phyloP scores from a whole-genome alignment of 768 basidiomycete species.

The Russula ochroleuca region DNA sequence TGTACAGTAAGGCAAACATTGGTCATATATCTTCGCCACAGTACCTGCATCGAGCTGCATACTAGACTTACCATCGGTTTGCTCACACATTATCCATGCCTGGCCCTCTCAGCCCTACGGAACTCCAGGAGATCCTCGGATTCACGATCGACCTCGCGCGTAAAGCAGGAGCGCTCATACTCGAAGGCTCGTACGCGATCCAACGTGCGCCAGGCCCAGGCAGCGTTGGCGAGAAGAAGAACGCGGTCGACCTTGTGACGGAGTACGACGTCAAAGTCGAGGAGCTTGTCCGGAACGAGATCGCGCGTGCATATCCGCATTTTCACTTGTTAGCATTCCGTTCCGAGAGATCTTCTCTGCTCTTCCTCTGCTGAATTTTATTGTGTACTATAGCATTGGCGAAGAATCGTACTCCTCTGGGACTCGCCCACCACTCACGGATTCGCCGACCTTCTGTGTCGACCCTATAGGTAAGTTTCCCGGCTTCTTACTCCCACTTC shows the following conservation, averaged over 20 bases:
- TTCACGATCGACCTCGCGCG: conserved; percentile 72
- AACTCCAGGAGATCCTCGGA: conserved; percentile 57
- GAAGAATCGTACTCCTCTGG: conserved; percentile 89
- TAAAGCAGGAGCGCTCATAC: conserved; percentile 69
- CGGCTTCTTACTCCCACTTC: conserved; percentile 38
- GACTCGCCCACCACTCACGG: conserved; percentile 62
- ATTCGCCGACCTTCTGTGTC: conserved; percentile 92
- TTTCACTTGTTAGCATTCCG: conserved; percentile 64
- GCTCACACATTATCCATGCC: not conserved
- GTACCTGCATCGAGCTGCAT: too few species aligned
- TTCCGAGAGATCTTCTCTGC: not conserved
- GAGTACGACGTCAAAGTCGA: conserved; percentile 93
- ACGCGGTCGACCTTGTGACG: conserved; percentile 91
- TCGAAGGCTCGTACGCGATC: conserved; percentile 74
- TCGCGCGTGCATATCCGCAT: conserved; percentile 59
- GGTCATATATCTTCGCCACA: too few species aligned
- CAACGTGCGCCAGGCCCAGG: conserved; percentile 44
- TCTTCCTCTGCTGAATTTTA: not conserved
- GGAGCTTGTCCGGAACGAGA: conserved; percentile 68
- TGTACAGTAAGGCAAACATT: too few species aligned
- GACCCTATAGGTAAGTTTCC: conserved; percentile 77
- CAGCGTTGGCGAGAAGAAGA: conserved; percentile 80
- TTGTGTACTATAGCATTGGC: conserved; percentile 60
- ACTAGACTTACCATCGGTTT: not conserved
- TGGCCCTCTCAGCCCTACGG: conserved; percentile 35